Percentiles rank a stretch among this genome's conserved stretches.
phyloP scores from a whole-genome alignment of 768 basidiomycete species.

The Clavaria fumosa region DNA sequence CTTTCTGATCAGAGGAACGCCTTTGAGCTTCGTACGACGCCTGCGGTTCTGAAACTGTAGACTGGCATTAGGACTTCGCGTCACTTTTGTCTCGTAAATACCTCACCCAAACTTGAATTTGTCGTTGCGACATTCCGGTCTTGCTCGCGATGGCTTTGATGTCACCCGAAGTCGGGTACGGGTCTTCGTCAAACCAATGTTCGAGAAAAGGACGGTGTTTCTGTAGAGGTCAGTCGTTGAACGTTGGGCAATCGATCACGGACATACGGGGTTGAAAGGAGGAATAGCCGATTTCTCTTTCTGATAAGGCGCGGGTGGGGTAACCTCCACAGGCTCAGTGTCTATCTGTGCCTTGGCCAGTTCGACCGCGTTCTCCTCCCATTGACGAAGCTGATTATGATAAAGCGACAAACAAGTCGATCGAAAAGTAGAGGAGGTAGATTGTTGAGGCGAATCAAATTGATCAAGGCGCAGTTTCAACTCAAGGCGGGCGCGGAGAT shows the following conservation, averaged over 20 bases:
- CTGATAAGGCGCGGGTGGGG: no score
- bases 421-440: no score
- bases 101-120: constrained; percentile 42
- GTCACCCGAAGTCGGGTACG: constrained; percentile 30
- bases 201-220: constrained; percentile 31
- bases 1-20: constrained; percentile 12
- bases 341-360: no score
- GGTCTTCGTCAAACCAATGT: constrained; percentile 31
- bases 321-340: no score
- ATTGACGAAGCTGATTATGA: no score
- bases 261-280: constrained; percentile 13
- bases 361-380: no score
- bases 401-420: no score
- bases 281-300: no score
- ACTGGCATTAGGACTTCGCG: background rate
- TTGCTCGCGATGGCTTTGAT: constrained; percentile 25
- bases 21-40: constrained; percentile 22
- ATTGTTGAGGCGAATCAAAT: no score
- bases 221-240: constrained; percentile 14
- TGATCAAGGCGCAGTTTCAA: no score
- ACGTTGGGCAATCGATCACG: background rate
- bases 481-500: no score
- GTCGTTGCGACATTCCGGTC: constrained; percentile 26
- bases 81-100: no score
- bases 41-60: constrained; percentile 43